phyloP scores from a whole-genome alignment of 1,139 yeast species.

The Suhomyces bribrorum region DNA sequence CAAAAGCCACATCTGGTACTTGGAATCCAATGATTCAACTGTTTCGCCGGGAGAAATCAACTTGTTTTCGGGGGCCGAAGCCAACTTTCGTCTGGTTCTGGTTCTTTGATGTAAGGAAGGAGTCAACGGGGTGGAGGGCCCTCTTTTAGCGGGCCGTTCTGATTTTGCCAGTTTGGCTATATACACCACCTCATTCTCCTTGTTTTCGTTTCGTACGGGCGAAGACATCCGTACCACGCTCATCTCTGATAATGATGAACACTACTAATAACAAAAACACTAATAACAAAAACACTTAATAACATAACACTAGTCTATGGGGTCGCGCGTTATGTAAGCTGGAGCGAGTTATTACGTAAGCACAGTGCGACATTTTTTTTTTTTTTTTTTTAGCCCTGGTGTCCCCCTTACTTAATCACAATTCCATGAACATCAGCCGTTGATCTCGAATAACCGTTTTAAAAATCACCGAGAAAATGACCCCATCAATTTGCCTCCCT shows the following conservation, averaged over 20 bases:
- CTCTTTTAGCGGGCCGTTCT: slow-evolving; percentile 19
- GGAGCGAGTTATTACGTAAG: background rate
- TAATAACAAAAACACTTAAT: background rate
- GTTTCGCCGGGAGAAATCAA: slow-evolving; percentile 9
- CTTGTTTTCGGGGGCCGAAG: background rate
- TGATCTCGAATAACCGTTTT: background rate
- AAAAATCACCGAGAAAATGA: too few relatives aligned
- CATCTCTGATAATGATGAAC: background rate
- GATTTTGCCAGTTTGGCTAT: slow-evolving; percentile 1
- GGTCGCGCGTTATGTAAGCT: background rate
- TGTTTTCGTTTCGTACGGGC: slow-evolving; percentile 5
- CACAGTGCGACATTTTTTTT: background rate
- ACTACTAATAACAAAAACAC: background rate
- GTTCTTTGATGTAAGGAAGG: slow-evolving; percentile 20
- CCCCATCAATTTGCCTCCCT: too few relatives aligned
- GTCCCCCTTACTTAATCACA: background rate
- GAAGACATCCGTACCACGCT: background rate
- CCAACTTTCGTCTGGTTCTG: slow-evolving; percentile 18
- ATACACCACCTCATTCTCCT: slow-evolving; percentile 4
- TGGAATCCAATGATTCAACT: slow-evolving; percentile 19
- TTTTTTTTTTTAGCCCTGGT: too few relatives aligned
- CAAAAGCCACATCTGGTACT: slow-evolving; percentile 23
- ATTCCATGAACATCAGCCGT: background rate
- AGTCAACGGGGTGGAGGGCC: slow-evolving; percentile 27
- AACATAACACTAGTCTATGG: background rate